These are phyloP conservation scores for Fusarium piperis DNA, from an alignment of 2,329 filamentous ascomycete genomes.

Conservation along the genomic window DNA sequence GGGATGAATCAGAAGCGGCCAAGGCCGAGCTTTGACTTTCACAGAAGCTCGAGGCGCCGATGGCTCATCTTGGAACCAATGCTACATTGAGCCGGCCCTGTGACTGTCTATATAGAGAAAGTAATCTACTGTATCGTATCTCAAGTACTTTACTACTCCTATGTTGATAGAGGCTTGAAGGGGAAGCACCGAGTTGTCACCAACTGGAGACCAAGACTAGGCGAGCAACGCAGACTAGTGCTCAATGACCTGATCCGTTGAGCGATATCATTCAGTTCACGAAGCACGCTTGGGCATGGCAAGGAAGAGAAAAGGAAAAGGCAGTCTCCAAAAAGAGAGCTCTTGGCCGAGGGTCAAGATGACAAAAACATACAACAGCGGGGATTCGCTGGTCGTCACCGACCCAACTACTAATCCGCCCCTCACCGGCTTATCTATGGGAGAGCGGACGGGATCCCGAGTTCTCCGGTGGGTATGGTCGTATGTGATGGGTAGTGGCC, in stretches of 20 bases:
- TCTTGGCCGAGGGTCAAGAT: too few relatives aligned
- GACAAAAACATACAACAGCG: not conserved
- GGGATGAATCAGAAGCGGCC: not conserved
- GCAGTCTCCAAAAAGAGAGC: not conserved
- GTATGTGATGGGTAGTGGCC: not conserved
- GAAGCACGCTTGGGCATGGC: not conserved
- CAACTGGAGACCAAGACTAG: not conserved
- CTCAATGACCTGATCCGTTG: not conserved
- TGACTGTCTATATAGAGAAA: not conserved
- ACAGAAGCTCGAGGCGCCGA: not conserved
- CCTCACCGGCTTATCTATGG: not conserved
- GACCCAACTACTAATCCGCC: not conserved
- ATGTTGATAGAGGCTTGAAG: not conserved
- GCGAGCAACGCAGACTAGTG: not conserved
- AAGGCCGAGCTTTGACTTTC: too few relatives aligned
- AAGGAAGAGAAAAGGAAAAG: not conserved
- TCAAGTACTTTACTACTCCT: not conserved
- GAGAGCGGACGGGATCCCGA: not conserved
- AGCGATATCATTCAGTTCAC: not conserved
- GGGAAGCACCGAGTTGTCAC: not conserved
- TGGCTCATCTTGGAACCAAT: not conserved
- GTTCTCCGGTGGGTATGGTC: not conserved
- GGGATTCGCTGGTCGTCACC: not conserved
- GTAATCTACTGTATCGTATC: not conserved
- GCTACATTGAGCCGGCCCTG: not conserved